These are phyloP conservation scores for Eucalyptus marginata DNA, from an alignment of 345 rosid species.

Conservation along the genomic window DNA sequence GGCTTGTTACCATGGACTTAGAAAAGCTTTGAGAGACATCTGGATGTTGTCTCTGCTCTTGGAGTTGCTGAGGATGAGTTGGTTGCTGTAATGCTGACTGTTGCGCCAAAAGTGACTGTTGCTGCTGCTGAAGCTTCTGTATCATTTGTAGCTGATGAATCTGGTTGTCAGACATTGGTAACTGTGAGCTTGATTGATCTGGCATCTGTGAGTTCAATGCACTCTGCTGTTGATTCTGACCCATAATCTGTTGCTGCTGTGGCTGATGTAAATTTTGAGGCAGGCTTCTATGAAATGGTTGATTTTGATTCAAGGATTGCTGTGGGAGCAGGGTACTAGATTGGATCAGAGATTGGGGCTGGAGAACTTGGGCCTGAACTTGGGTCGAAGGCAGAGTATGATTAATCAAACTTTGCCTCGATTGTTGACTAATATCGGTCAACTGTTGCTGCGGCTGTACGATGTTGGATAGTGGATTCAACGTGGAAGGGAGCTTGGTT, in stretches of 20 bases:
- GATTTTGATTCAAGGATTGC: conserved; percentile 26
- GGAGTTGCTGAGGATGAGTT: conserved; percentile 24
- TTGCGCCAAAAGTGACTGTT: conserved; percentile 29
- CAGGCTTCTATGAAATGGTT: conserved; percentile 26
- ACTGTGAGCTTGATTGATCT: conserved; percentile 31
- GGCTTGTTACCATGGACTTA: conserved; percentile 21
- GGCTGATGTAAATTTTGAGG: conserved; percentile 43
- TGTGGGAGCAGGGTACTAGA: conserved; percentile 25
- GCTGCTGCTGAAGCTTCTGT: conserved; percentile 74
- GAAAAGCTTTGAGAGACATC: conserved; percentile 48
- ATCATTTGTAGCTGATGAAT: conserved; percentile 51
- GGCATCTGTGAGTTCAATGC: conserved; percentile 23
- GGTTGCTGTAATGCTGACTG: conserved; percentile 37
- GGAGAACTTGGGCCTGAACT: conserved; percentile 35
- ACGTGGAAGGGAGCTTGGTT: conserved; percentile 19
- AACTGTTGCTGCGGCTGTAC: conserved; percentile 24
- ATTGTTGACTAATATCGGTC: conserved; percentile 30
- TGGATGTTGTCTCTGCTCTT: conserved; percentile 38
- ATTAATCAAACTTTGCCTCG: conserved; percentile 29
- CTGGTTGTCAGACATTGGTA: conserved; percentile 39
- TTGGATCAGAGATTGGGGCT: conserved; percentile 31
- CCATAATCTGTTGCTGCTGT: conserved; percentile 18
- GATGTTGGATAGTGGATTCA: conserved; percentile 16
- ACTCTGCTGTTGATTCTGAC: conserved; percentile 35
- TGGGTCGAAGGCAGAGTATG: conserved; percentile 27